Base-by-base conservation (phyloP, 169 alveolate species). In the Eimeria zaria region DNA sequence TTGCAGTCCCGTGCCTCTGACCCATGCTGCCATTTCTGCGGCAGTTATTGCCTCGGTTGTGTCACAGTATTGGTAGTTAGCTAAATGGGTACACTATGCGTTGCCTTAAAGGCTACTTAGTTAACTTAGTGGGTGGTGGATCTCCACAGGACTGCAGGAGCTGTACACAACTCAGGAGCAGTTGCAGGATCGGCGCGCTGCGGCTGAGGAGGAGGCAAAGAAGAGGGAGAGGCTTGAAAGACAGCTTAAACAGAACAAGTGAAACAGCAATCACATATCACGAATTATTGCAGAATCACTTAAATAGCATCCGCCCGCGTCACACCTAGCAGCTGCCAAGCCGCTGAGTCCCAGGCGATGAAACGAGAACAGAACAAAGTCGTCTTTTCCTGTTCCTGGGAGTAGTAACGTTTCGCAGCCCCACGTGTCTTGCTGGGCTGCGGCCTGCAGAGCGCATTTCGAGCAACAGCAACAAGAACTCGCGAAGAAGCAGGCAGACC, bases 131-230 rank as follows among this genome's bases (percentile, higher is more conserved):
- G 80, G 46, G 51, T 69, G 90, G 30, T 53, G 73, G 39, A 33
- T 53, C 48, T 53, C 7, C 60, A 20, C 92, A 85, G 92, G 92
- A 22, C 78, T 85, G n/a, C 92, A 85, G 80, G 97, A 97, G 62
- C 96, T 96, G 20, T 96, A 97, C 97, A 97, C 97, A 89, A 83
- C 95, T 24, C 96, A 91, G 85, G 98, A 98, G 78, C 96, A 96
- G 36, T 55, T 91, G 78, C 89, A 95, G 85, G 97, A 97, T 85
- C 96, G 96, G 64, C 92, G 96, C 74, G 97, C 97, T 33, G 98
- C 97, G 51, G 97, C 97, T 27, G 97, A 96, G 14, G 94, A 97
- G 69, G 98, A 97, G 41, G 98, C 98, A 74, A 96, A 98, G 60
- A 97, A 98, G 84, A 95, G 96, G 76, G 97, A 97, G 95, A 89